These are phyloP conservation scores for Colletotrichum chrysophilum DNA, from an alignment of 2,329 filamentous ascomycete genomes.

Conservation along the genomic window DNA sequence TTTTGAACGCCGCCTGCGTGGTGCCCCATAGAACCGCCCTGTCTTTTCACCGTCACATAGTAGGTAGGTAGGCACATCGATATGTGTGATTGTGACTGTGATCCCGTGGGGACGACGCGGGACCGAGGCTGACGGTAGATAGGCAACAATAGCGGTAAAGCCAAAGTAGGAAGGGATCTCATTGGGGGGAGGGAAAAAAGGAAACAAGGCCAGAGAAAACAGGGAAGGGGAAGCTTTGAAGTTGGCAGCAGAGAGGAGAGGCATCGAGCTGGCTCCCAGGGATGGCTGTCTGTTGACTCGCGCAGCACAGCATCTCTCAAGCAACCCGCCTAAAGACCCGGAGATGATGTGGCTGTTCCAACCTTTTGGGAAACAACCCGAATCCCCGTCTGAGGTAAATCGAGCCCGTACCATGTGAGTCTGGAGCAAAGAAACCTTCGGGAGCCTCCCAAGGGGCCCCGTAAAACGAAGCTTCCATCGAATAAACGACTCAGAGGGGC, in stretches of 20 bases:
- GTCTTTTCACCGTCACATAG: background rate
- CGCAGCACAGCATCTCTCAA: background rate
- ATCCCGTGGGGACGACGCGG: background rate
- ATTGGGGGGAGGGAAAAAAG: background rate
- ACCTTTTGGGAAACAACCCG: background rate
- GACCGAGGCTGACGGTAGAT: background rate
- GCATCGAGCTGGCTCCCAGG: background rate
- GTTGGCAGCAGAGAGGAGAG: background rate
- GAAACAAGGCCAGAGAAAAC: background rate
- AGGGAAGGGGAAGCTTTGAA: slow-evolving; percentile 2
- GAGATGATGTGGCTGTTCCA: background rate
- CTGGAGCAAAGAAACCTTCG: background rate
- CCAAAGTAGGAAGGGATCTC: background rate
- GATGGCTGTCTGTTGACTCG: background rate
- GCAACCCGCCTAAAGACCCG: background rate
- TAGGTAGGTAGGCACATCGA: background rate
- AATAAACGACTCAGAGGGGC: background rate
- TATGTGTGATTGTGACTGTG: background rate
- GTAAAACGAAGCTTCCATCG: background rate
- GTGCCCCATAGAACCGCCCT: background rate
- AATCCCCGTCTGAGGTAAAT: background rate
- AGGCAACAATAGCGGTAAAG: background rate
- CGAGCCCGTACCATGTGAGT: background rate
- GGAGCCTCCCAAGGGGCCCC: background rate
- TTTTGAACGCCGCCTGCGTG: background rate